Evolutionary conservation across 2,329 filamentous ascomycete species (phyloP).

Genomic region (Talaromyces sp.): DNA sequence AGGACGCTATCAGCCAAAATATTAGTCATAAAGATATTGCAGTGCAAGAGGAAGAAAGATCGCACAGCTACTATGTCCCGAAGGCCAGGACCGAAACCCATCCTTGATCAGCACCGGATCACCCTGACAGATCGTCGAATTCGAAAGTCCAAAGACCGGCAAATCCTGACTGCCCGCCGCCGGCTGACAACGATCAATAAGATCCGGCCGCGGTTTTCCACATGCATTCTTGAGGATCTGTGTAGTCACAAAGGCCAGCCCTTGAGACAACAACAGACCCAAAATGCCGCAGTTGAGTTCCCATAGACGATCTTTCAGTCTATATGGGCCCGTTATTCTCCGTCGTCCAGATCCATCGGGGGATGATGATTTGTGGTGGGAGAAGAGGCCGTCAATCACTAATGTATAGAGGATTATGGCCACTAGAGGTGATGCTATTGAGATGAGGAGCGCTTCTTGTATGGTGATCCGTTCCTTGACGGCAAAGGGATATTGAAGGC

Average conservation of each 20-base stretch:
- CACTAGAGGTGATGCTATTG: conserved; percentile 49
- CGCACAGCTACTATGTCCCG: conserved; percentile 57
- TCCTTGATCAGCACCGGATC: conserved; percentile 55
- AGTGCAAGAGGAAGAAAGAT: conserved; percentile 25
- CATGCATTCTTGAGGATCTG: conserved; percentile 59
- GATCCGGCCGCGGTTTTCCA: conserved; percentile 59
- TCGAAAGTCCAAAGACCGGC: conserved; percentile 44
- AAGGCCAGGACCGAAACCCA: conserved; percentile 60
- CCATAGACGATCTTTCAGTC: conserved; percentile 59
- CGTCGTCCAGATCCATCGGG: conserved; percentile 37
- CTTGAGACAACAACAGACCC: conserved; percentile 55
- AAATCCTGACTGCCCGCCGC: conserved; percentile 36
- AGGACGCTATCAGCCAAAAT: conserved; percentile 48
- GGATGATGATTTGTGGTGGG: conserved; percentile 47
- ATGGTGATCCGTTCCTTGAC: conserved; percentile 56
- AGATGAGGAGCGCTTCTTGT: conserved; percentile 49
- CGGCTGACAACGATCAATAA: conserved; percentile 57
- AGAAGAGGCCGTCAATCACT: conserved; percentile 59
- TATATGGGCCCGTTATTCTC: conserved; percentile 48
- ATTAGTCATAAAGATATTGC: not conserved
- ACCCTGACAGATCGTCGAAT: conserved; percentile 52
- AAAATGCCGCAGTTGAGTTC: conserved; percentile 61
- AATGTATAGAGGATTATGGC: conserved; percentile 58
- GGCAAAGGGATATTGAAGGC: conserved; percentile 59
- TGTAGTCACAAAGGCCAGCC: conserved; percentile 58